Evolutionary conservation across 1,284 basidiomycete species (phyloP), one percentile per base, ranked within the genome.

Genomic region (Exobasidium cylindrosporum): DNA sequence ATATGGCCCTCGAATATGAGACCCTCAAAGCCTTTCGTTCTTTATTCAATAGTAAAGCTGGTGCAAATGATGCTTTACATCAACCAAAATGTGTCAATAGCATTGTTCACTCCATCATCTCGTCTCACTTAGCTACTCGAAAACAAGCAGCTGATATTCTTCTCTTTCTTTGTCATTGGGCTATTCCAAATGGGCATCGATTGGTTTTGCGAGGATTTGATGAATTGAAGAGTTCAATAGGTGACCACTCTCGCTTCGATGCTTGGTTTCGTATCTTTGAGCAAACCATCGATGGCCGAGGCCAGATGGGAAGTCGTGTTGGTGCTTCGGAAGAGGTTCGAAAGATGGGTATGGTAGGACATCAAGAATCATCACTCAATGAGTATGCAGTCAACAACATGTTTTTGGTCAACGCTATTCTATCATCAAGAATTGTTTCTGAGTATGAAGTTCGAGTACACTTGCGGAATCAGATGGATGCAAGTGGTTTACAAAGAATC

Each of bases 261-360:
- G 92, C 87, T 66, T 97, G 92, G 94, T 90, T 98, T 80, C 87
- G 87, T 67, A 88, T 89, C 0, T 83, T 95, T 64, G 90, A 94
- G 72, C 83, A 83, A 43, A 87, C 87, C 3, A 84, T 97, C 13
- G 86, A 87, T 50, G 92, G 93, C 1, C 83, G 92, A 63, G 95
- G 96, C 1, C 89, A 88, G 79, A 95, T 97, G 92, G 95, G 95
- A 1, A 95, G 90, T 76, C 82, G 90, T 54, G 95, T 98, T 6
- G 95, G 96, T 1, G 91, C 92, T 7, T 94, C 92, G 70, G 90
- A 94, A 35, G 91, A 96, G 66, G 85, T 95, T 62, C 87, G 85
- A 76, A 87, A 73, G 62, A 66, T 79, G 32, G 73, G 70, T 60
- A 56, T 76, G n/a, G 66, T 69, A 21, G 70, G 72, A 46, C 81